Percentiles rank a stretch among this genome's conserved stretches.
phyloP scores from a whole-genome alignment of 257 asterid species.

The Knoxia roxburghii region DNA sequence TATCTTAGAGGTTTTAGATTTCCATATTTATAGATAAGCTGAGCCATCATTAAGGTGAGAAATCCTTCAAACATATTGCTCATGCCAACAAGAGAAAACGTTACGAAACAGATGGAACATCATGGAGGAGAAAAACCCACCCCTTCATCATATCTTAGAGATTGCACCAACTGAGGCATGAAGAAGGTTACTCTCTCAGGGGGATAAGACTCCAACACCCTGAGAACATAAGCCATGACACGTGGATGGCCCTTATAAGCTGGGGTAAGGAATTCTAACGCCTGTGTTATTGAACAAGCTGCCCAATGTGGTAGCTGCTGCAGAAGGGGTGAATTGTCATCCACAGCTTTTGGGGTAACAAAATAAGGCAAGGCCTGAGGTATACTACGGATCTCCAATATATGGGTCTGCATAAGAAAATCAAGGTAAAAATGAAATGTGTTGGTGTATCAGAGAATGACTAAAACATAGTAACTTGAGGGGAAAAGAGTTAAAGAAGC shows the following conservation, averaged over 20 bases:
- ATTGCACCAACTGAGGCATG: slow-evolving; percentile 99
- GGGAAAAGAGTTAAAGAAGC: not conserved
- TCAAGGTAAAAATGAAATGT: not conserved
- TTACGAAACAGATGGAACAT: not conserved
- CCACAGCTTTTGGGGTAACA: slow-evolving; percentile 89
- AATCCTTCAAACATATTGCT: not conserved
- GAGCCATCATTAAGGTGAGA: not conserved
- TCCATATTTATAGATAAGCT: not conserved
- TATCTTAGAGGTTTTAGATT: not conserved
- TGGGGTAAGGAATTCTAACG: slow-evolving; percentile 92
- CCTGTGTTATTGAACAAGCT: slow-evolving; percentile 94
- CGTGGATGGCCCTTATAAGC: slow-evolving; percentile 97
- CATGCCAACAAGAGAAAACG: not conserved
- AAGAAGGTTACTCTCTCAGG: slow-evolving; percentile 94
- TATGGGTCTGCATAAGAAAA: slow-evolving; percentile 49
- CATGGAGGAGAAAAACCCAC: slow-evolving; percentile 36
- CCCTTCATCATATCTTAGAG: slow-evolving; percentile 93
- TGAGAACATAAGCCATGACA: slow-evolving; percentile 98
- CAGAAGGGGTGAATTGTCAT: slow-evolving; percentile 85
- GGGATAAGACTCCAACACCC: slow-evolving; percentile 98
- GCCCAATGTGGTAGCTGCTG: slow-evolving; percentile 99
- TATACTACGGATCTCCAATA: slow-evolving; percentile 75
- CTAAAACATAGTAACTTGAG: not conserved
- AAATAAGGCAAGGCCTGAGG: slow-evolving; percentile 97
- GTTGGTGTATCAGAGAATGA: not conserved